phyloP scores from a whole-genome alignment of 106 monocot genomes.

The Allium fistulosum region DNA sequence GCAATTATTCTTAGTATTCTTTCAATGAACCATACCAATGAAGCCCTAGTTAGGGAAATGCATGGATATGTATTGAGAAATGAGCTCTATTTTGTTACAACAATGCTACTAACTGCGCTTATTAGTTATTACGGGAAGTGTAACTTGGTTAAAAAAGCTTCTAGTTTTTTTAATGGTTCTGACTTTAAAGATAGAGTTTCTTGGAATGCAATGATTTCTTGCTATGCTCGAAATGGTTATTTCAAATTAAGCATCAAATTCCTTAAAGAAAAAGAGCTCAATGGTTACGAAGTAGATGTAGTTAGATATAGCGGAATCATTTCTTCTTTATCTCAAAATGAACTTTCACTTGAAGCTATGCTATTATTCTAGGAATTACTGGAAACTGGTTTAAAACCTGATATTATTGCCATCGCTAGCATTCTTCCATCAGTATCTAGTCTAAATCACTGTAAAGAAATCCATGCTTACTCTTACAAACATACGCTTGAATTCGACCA shows the following conservation, averaged over 20 bases:
- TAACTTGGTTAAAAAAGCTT: conserved; percentile 18
- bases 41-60: conserved; percentile 20
- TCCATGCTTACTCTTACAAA: conserved; percentile 42
- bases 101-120: conserved; percentile 32
- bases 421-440: conserved; percentile 44
- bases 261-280: conserved; percentile 39
- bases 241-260: conserved; percentile 36
- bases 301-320: conserved; percentile 65
- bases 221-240: conserved; percentile 38
- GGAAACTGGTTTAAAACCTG: conserved; percentile 33
- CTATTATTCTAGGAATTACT: conserved; percentile 28
- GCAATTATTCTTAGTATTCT: conserved; percentile 32
- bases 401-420: conserved; percentile 38
- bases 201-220: conserved; percentile 57
- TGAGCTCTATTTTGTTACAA: conserved; percentile 3
- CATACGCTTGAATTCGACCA: conserved; percentile 26
- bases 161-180: conserved; percentile 25
- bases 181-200: conserved; percentile 26
- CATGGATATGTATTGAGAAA: conserved; percentile 38
- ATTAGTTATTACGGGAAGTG: conserved; percentile 55
- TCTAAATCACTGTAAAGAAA: conserved; percentile 34
- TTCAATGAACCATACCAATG: neutral
- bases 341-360: conserved; percentile 29
- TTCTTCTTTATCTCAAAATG: conserved; percentile 41
- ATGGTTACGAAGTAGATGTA: conserved; percentile 29